A percentile compares a stretch with the other conserved stretches of the same genome.
phyloP scores from a whole-genome alignment of 1,284 basidiomycete species.

The Ceratobasidium sp. region DNA sequence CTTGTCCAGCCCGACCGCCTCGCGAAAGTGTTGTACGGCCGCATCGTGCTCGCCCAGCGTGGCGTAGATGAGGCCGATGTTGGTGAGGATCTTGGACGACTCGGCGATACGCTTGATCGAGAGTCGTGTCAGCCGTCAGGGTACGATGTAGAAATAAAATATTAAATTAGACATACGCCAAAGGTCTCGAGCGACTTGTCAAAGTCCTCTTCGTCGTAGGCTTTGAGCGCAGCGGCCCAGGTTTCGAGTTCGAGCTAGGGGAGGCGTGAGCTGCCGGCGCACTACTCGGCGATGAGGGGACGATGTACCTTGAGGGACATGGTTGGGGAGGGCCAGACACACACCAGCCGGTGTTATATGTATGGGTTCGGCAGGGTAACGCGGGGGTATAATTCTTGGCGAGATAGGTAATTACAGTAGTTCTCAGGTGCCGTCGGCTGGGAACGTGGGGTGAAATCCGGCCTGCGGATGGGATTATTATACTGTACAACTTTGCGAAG shows the following conservation, averaged over 20 bases:
- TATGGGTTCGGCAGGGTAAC: neutral
- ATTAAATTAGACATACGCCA: constrained; percentile 64
- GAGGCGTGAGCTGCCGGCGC: constrained; percentile 14
- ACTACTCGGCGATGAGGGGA: neutral
- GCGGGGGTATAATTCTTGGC: neutral
- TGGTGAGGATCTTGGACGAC: constrained; percentile 89
- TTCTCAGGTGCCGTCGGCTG: constrained; percentile 8
- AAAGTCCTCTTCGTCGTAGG: constrained; percentile 88
- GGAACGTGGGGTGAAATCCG: constrained; percentile 38
- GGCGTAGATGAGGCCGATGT: constrained; percentile 92
- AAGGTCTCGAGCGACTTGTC: constrained; percentile 80
- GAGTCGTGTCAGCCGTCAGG: constrained; percentile 11
- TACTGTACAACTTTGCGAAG: neutral
- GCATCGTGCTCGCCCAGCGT: constrained; percentile 87
- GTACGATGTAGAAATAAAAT: neutral
- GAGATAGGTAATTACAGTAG: constrained; percentile 1
- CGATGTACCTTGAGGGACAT: constrained; percentile 57
- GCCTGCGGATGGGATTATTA: constrained; percentile 40
- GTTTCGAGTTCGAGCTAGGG: constrained; percentile 77
- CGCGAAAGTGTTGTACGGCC: constrained; percentile 79
- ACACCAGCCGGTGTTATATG: constrained; percentile 9
- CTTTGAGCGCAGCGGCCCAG: constrained; percentile 86
- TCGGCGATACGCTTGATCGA: constrained; percentile 76
- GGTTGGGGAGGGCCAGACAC: constrained; percentile 24
- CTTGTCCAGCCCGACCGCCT: constrained; percentile 81